Conservation (phyloP, 805 yeast species). For the Clavispora vitiphila region DNA sequence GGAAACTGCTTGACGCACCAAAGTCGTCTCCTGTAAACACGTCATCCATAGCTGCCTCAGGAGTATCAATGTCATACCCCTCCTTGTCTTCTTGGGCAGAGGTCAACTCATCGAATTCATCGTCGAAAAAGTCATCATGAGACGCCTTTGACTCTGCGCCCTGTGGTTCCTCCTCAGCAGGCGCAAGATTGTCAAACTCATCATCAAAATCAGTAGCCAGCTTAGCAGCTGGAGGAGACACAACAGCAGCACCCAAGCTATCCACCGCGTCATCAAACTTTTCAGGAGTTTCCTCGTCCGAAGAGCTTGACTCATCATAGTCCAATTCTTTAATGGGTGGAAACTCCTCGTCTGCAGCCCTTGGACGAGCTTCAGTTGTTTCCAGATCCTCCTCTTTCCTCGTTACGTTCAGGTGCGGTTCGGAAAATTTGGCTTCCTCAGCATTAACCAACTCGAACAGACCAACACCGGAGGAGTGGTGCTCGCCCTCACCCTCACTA, state of each 20-base stretch:
- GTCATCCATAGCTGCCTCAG: slow-evolving; percentile 27
- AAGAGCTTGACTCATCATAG: slow-evolving; percentile 47
- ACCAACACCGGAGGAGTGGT: slow-evolving; percentile 42
- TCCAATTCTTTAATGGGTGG: slow-evolving; percentile 59
- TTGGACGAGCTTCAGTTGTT: not conserved
- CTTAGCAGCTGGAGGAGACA: slow-evolving; percentile 19
- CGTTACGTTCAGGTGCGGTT: slow-evolving; percentile 2
- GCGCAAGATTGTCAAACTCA: slow-evolving; percentile 35
- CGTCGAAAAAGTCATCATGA: slow-evolving; percentile 28
- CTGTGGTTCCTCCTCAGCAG: slow-evolving; percentile 26
- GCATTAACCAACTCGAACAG: slow-evolving; percentile 53
- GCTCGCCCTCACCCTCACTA: slow-evolving; percentile 35
- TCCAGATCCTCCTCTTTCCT: slow-evolving; percentile 4
- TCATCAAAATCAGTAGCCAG: slow-evolving; percentile 26
- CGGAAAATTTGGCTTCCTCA: slow-evolving; percentile 36
- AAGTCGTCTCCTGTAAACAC: slow-evolving; percentile 29
- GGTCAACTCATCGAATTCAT: slow-evolving; percentile 36
- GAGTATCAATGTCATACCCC: slow-evolving; percentile 21
- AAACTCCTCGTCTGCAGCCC: slow-evolving; percentile 43
- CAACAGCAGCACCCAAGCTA: slow-evolving; percentile 2
- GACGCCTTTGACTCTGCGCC: slow-evolving; percentile 2
- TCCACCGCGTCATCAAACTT: slow-evolving; percentile 35
- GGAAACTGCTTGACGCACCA: slow-evolving; percentile 9
- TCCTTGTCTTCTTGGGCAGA: slow-evolving; percentile 27
- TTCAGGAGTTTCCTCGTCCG: slow-evolving; percentile 29